Evolutionary conservation across 345 rosid species (phyloP), one percentile per base, ranked within the genome.

Genomic region (Salix dunnii): DNA sequence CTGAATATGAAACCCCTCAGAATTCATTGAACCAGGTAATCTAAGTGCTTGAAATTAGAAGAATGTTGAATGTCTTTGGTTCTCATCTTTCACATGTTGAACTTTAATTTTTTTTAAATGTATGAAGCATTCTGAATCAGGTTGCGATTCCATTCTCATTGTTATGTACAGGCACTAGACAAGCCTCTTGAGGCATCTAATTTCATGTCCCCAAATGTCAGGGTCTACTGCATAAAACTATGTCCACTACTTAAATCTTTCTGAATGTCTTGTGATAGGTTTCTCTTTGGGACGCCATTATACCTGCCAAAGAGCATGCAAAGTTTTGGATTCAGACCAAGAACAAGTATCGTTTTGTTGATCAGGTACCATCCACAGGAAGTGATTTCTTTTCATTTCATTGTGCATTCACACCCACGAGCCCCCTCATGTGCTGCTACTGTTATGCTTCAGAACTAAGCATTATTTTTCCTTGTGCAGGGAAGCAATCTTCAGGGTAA

Each of bases 261-360:
- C 67, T 42, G 25, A 38, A 67, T 68, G 42, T 74, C 40, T 36
- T 77, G 48, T 40, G 31, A 71, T 76, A 96, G 99, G 89, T 94
- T 10, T 96, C 99, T 17, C 87, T 96, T 75, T 96, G 99, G 99
- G 99, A 96, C 83, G 94, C 89, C 6, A 94, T 96, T 27, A 91
- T 96, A 75, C 94, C 97, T 43, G 68, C 82, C 66, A 90, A 94
- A 84, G 99, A 91, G 81, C 82, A 87, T 61, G 97, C 97, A 5
- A 94, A 87, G 79, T 94, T 96, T 80, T 80, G 91, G 90, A 79
- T 87, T 72, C 92, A 89, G 63, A 84, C 90, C 42, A 85, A 92
- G 46, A 96, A 92, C 89, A 94, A 94, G 80, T 96, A 96, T 68
- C 97, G 97, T 8, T 91, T 96, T 82, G 86, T 94, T 73, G 99